Conservation (phyloP, 495 filamentous ascomycete genomes). For the Penicillium silybi region DNA sequence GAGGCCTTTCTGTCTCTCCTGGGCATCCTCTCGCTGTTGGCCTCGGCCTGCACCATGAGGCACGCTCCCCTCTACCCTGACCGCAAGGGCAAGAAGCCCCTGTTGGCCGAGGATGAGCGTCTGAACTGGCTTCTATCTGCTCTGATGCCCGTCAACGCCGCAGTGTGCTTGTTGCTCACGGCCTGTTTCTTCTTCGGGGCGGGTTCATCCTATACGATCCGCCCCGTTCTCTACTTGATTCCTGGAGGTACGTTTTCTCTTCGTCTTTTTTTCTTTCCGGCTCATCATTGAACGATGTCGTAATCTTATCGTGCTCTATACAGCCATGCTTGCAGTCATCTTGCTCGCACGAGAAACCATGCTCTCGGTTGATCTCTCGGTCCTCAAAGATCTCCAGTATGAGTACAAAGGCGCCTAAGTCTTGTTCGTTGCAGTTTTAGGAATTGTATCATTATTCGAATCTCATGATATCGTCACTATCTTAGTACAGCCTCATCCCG, state of each 20-base stretch:
- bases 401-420: conserved; percentile 48
- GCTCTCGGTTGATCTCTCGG: conserved; percentile 41
- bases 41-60: conserved; percentile 52
- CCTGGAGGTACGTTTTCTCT: conserved; percentile 32
- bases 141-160: conserved; percentile 24
- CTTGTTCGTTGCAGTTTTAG: background rate
- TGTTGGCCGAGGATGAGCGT: conserved; percentile 13
- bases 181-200: conserved; percentile 15
- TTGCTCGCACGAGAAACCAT: conserved; percentile 37
- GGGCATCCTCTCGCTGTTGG: conserved; percentile 53
- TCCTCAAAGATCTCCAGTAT: conserved; percentile 47
- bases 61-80: conserved; percentile 30
- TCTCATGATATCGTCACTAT: conserved; percentile 9
- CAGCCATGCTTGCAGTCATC: conserved; percentile 37
- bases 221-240: conserved; percentile 29
- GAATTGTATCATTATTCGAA: background rate
- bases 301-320: conserved; percentile 1
- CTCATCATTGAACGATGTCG: background rate
- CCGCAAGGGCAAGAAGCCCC: conserved; percentile 29
- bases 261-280: background rate
- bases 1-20: conserved; percentile 49
- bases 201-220: conserved; percentile 10
- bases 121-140: conserved; percentile 9
- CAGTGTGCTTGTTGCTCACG: conserved; percentile 23
- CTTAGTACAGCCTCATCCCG: background rate